A percentile compares a stretch with the other conserved stretches of the same genome.
These are phyloP conservation scores for Ramaria rubella DNA, from an alignment of 768 basidiomycete species.

Conservation along the genomic window DNA sequence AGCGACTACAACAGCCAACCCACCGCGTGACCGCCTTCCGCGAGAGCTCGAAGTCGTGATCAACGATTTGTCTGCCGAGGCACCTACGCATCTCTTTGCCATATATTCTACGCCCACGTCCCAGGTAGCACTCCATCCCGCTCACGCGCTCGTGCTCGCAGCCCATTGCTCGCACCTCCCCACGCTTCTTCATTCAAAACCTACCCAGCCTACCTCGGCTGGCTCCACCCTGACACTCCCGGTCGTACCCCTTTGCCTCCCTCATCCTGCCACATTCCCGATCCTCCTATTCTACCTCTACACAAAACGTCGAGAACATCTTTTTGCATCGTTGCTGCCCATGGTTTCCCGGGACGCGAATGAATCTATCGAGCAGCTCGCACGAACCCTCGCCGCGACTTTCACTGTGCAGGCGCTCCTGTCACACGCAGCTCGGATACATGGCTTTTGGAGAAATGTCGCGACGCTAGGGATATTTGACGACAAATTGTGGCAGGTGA, in stretches of 20 bases:
- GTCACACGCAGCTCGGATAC: neutral
- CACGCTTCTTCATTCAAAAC: slow-evolving; percentile 11
- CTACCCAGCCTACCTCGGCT: slow-evolving; percentile 7
- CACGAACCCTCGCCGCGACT: neutral
- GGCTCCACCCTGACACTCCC: slow-evolving; percentile 11
- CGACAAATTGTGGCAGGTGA: neutral
- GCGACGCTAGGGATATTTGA: slow-evolving; percentile 6
- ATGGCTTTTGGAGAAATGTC: slow-evolving; percentile 13
- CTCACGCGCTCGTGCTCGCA: slow-evolving; percentile 18
- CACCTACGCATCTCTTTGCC: slow-evolving; percentile 18
- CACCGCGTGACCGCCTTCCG: slow-evolving; percentile 18
- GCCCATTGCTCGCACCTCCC: slow-evolving; percentile 8
- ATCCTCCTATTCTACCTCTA: slow-evolving; percentile 19
- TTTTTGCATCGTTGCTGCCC: slow-evolving; percentile 19
- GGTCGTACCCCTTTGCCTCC: slow-evolving; percentile 17
- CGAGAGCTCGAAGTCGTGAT: slow-evolving; percentile 25
- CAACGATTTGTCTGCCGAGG: slow-evolving; percentile 12
- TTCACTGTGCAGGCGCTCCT: slow-evolving; percentile 4
- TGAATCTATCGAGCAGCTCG: slow-evolving; percentile 15
- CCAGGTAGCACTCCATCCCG: slow-evolving; percentile 16
- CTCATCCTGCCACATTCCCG: slow-evolving; percentile 16
- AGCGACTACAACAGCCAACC: neutral
- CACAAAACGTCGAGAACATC: slow-evolving; percentile 12
- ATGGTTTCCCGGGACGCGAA: slow-evolving; percentile 22
- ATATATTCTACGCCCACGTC: slow-evolving; percentile 12